Evolutionary conservation across 352 stramenopile species (phyloP).

Genomic region (Phytophthora capsici): DNA sequence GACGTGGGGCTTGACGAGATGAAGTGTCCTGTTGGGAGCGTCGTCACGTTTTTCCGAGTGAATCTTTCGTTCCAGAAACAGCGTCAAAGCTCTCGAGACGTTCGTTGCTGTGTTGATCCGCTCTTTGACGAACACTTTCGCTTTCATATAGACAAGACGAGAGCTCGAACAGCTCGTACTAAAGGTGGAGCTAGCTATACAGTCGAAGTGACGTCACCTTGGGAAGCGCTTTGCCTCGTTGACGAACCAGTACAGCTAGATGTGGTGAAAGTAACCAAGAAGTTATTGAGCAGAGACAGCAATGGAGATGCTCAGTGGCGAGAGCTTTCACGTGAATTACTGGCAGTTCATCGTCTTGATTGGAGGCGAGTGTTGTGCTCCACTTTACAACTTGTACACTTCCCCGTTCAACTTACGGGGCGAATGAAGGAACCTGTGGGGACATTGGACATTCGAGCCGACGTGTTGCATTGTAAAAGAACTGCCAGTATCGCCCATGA

Average conservation of each 20-base stretch:
- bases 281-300: constrained; percentile 34
- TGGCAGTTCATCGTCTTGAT: constrained; percentile 74
- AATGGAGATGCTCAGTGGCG: constrained; percentile 36
- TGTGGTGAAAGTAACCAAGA: constrained; percentile 69
- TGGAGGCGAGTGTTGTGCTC: constrained; percentile 83
- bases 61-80: constrained; percentile 65
- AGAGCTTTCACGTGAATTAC: constrained; percentile 59
- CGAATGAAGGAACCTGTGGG: constrained; percentile 76
- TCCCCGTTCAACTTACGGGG: constrained; percentile 67
- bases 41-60: constrained; percentile 62
- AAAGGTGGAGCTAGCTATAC: constrained; percentile 44
- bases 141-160: constrained; percentile 53
- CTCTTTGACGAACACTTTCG: constrained; percentile 76
- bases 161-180: constrained; percentile 23
- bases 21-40: constrained; percentile 47
- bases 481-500: constrained; percentile 53
- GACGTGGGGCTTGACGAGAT: constrained; percentile 17
- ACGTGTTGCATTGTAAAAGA: constrained; percentile 68
- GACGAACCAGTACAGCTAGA: constrained; percentile 68
- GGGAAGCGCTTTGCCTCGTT: constrained; percentile 72
- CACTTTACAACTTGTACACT: constrained; percentile 69
- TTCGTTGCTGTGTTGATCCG: constrained; percentile 63
- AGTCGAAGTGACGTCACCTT: constrained; percentile 66
- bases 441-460: constrained; percentile 70
- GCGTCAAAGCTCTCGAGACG: constrained; percentile 49